Percentiles rank a stretch among this genome's conserved stretches.
phyloP scores from a whole-genome alignment of 805 yeast species.

The Suhomyces tanzawaensis region DNA sequence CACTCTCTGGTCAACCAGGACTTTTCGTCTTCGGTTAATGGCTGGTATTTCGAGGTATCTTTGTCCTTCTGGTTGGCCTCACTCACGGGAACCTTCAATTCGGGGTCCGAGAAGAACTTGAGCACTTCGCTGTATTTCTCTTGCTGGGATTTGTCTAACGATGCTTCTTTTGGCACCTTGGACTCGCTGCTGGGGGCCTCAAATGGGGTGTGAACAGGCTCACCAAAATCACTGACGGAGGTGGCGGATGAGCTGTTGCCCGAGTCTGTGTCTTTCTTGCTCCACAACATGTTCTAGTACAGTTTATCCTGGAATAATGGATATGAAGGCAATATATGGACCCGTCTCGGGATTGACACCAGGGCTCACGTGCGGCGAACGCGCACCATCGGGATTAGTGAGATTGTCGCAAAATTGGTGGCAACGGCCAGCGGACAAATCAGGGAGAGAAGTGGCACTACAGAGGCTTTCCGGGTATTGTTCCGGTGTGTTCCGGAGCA shows the following conservation, averaged over 20 bases:
- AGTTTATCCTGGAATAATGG: not conserved
- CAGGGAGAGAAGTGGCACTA: too few species aligned
- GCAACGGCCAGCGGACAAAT: too few species aligned
- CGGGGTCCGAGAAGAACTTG: constrained; percentile 49
- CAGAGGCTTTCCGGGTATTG: too few species aligned
- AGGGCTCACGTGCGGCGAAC: too few species aligned
- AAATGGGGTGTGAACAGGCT: constrained; percentile 47
- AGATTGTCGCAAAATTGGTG: too few species aligned
- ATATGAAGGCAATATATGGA: not conserved
- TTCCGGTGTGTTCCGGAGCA: too few species aligned
- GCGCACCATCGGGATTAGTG: too few species aligned
- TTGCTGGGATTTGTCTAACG: constrained; percentile 53
- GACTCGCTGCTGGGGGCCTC: constrained; percentile 49
- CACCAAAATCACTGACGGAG: constrained; percentile 8
- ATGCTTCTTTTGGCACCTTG: constrained; percentile 47
- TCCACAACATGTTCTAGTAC: constrained; percentile 3
- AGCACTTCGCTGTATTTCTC: constrained; percentile 62
- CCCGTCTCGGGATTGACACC: not conserved
- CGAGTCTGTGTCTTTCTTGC: constrained; percentile 4
- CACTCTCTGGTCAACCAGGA: constrained; percentile 55
- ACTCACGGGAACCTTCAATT: constrained; percentile 46
- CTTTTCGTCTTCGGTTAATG: constrained; percentile 27
- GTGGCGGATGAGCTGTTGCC: constrained; percentile 2
- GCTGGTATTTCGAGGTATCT: constrained; percentile 28
- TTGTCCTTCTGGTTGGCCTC: constrained; percentile 48